Percentiles rank a stretch among this genome's conserved stretches.
Conservation (phyloP, 2,329 filamentous ascomycete species). For the Stagonosporopsis cucurbitacearum region DNA sequence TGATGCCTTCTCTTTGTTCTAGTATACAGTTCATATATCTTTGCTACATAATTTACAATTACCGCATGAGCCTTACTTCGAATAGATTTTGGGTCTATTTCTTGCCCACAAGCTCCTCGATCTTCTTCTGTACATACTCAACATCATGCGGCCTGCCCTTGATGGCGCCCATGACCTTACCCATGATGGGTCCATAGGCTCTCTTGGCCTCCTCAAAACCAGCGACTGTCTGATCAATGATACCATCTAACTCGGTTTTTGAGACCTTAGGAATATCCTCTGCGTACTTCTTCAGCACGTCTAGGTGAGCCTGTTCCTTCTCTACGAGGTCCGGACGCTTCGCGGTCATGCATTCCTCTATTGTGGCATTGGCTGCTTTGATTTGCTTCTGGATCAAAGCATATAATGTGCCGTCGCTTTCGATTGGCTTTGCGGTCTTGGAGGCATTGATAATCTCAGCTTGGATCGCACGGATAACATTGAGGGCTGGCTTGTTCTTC, state of each 20-base stretch:
- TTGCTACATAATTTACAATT: conserved; percentile 9
- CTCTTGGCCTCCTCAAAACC: conserved; percentile 58
- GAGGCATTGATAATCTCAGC: conserved; percentile 75
- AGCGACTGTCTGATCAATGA: conserved; percentile 61
- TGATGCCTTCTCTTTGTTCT: neutral
- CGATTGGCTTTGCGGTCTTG: conserved; percentile 74
- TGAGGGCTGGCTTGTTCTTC: conserved; percentile 65
- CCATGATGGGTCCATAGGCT: conserved; percentile 68
- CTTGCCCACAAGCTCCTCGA: conserved; percentile 55
- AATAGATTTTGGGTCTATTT: conserved; percentile 15
- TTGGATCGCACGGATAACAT: conserved; percentile 72
- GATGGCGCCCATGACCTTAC: conserved; percentile 60
- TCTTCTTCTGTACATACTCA: conserved; percentile 64
- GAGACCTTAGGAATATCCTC: conserved; percentile 64
- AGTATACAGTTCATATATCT: conserved; percentile 5
- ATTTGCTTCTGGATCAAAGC: conserved; percentile 70
- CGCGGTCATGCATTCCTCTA: conserved; percentile 67
- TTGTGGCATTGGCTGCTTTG: conserved; percentile 64
- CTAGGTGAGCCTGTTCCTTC: conserved; percentile 71
- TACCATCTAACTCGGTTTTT: conserved; percentile 63
- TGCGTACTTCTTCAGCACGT: conserved; percentile 70
- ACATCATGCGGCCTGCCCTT: conserved; percentile 71
- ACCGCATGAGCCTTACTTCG: neutral
- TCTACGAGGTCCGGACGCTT: conserved; percentile 72
- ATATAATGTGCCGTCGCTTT: conserved; percentile 73